Base-by-base conservation (phyloP, 2,329 filamentous ascomycete species). In the Cladophialophora bantiana region DNA sequence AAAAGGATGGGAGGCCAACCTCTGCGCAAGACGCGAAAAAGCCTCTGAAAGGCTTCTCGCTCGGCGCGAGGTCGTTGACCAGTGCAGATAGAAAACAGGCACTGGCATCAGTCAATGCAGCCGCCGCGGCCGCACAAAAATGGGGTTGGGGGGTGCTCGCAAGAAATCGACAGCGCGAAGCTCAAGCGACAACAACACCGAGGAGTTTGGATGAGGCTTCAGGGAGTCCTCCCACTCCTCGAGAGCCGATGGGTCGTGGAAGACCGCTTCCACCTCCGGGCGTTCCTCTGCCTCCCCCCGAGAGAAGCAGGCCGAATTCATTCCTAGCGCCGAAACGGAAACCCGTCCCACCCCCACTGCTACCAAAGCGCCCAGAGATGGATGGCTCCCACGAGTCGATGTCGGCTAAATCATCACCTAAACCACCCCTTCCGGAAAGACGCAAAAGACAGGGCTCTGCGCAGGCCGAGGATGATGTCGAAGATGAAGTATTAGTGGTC, bases 221-320 rank as follows among this genome's bases (percentile, higher is more conserved):
- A 56, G 72, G 75, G 40, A 71, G 75, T 66, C 75, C 78, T 7
- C 77, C 76, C 54, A 87, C 68, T 77, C 87, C 78, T 71, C 85
- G 79, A 70, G 86, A 92, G 72, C 93, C 93, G 1, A 93, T 96
- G 82, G 93, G 93, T 1, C 86, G 93, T 45, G 93, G 93, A 0
- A 89, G 90, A 72, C 93, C 93, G 0, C 81, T 96, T 18, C 93
- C 92, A 55, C 92, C 93, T 7, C 91, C 90, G 2, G 93, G 93
- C 1, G 89, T 86, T 53, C 93, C 93, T 3, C 83, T 96, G 1
- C 93, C 93, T 1, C 86, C 83, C 50, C 90, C 89, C 0, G 86
- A 88, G 40, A 86, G 83, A 62, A 85, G 82, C 4, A 73, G 86
- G 6, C 87, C 86, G 74, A 84, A 85, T 53, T 85, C 85, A 15